Conservation (phyloP, 768 basidiomycete genomes). For the Lyophyllum decastes region DNA sequence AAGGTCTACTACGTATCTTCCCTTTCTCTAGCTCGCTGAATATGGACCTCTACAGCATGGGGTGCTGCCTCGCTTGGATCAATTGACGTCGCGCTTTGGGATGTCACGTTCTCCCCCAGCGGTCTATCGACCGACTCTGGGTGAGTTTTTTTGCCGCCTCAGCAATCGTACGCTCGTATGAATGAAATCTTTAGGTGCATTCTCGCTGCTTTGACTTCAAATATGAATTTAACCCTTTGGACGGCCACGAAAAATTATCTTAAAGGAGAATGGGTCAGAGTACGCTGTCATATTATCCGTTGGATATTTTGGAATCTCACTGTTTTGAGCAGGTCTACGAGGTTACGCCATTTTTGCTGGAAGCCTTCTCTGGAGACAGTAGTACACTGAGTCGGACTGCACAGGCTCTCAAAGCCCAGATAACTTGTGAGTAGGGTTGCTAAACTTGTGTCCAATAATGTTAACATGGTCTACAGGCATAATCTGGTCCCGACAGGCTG, state of each 20-base stretch:
- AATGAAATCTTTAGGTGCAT: conserved; percentile 23
- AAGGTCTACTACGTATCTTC: conserved; percentile 34
- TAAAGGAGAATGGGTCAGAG: conserved; percentile 75
- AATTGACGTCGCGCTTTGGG: conserved; percentile 62
- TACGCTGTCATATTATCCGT: conserved; percentile 22
- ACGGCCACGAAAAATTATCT: conserved; percentile 63
- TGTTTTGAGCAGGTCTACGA: conserved; percentile 47
- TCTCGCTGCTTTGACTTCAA: conserved; percentile 68
- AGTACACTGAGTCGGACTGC: conserved; percentile 21
- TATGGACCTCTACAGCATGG: conserved; percentile 53
- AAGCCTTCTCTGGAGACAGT: conserved; percentile 23
- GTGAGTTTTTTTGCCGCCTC: conserved; percentile 34
- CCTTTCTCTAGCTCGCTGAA: background rate
- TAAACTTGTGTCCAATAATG: background rate
- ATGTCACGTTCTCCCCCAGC: conserved; percentile 69
- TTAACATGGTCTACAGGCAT: conserved; percentile 51
- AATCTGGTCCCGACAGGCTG: conserved; percentile 65
- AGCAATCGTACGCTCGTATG: too few species aligned
- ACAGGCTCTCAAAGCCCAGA: conserved; percentile 53
- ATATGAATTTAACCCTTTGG: conserved; percentile 77
- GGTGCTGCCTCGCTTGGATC: conserved; percentile 68
- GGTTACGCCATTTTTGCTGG: conserved; percentile 52
- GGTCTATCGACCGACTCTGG: conserved; percentile 59
- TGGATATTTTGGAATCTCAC: background rate
- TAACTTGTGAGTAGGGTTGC: conserved; percentile 44